A percentile compares a stretch with the other conserved stretches of the same genome.
Evolutionary conservation across 148 eudicot genomes (phyloP).

Genomic region (Fallopia convolvulus): DNA sequence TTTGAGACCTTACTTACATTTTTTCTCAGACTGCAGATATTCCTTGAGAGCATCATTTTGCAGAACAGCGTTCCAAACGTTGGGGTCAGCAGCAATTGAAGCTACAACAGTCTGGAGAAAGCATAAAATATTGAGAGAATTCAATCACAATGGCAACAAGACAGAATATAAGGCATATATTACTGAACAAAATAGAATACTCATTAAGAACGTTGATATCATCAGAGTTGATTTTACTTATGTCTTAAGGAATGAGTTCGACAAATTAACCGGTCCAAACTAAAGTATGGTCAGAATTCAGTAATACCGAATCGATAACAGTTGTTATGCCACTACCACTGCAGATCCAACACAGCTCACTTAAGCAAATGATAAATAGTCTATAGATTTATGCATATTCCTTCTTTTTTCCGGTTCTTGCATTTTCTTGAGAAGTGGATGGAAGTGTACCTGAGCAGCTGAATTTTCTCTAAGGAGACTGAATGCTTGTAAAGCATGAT

Average conservation of each 20-base stretch:
- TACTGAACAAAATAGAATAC: neutral
- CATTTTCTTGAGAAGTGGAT: too few relatives aligned
- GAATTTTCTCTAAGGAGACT: conserved; percentile 59
- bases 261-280: neutral
- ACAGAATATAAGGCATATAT: neutral
- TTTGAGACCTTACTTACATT: conserved; percentile 29
- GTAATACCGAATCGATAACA: neutral
- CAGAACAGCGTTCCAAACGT: conserved; percentile 77
- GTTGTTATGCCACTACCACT: neutral
- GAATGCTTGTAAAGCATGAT: conserved; percentile 66
- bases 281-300: neutral
- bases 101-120: conserved; percentile 71
- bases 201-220: neutral
- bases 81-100: conserved; percentile 79
- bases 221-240: neutral
- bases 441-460: conserved; percentile 48
- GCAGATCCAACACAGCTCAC: neutral
- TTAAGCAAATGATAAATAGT: too few relatives aligned
- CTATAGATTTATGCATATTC: neutral
- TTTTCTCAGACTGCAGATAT: conserved; percentile 37
- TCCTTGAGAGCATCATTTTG: conserved; percentile 47
- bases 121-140: neutral
- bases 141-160: neutral
- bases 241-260: neutral
- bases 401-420: too few relatives aligned